Evolutionary conservation across 2,329 filamentous ascomycete genomes (phyloP).

Genomic region (Claviceps digitariae): DNA sequence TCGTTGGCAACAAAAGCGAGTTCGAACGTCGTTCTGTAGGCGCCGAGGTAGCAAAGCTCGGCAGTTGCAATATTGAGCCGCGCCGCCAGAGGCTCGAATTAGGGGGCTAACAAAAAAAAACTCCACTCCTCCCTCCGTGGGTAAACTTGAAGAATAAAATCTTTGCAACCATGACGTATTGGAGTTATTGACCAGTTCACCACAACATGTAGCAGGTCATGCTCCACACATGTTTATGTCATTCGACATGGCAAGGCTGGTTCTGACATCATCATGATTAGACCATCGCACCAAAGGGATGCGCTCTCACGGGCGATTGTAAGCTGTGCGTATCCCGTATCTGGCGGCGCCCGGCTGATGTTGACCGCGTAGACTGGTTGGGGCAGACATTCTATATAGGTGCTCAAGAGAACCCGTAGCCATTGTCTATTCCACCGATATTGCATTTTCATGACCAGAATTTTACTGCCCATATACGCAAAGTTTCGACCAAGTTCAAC

Average conservation of each 20-base stretch:
- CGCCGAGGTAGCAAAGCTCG: too few species aligned
- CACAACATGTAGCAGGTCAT: not conserved
- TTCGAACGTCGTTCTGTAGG: not conserved
- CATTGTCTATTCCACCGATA: not conserved
- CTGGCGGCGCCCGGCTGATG: too few species aligned
- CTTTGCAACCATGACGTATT: not conserved
- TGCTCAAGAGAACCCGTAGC: not conserved
- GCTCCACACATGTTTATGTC: not conserved
- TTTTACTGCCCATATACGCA: not conserved
- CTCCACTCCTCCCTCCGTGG: too few species aligned
- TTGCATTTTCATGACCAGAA: not conserved
- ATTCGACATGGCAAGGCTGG: not conserved
- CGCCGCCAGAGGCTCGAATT: not conserved
- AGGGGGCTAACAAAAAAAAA: not conserved
- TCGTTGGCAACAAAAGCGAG: not conserved
- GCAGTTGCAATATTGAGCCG: not conserved
- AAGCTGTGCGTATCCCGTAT: not conserved
- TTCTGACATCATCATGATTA: constrained; percentile 3
- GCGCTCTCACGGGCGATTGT: too few species aligned
- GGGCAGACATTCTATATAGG: not conserved
- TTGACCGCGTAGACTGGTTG: not conserved
- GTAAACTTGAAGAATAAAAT: not conserved
- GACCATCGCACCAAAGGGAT: not conserved
- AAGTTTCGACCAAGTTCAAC: not conserved
- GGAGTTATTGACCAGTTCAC: not conserved